A percentile compares a stretch with the other conserved stretches of the same genome.
phyloP scores from a whole-genome alignment of 78 protist genomes.

The Guillardia theta region DNA sequence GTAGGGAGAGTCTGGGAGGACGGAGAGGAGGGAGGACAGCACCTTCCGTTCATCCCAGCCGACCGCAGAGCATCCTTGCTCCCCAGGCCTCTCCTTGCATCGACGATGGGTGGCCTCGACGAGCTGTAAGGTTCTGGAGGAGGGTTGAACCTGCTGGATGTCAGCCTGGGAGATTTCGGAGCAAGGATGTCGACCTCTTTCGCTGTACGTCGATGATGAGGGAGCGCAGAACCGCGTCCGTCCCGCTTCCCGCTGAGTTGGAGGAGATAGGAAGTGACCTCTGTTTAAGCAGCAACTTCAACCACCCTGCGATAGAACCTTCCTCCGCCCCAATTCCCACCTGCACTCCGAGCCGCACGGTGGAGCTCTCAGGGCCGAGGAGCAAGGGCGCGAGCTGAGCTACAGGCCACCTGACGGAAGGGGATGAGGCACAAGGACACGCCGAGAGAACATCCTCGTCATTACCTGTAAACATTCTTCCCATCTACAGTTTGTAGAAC shows the following conservation, averaged over 20 bases:
- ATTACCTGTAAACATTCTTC: conserved; percentile 7
- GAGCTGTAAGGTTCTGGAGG: background rate
- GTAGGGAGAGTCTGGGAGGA: too few relatives aligned
- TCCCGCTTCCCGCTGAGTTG: too few relatives aligned
- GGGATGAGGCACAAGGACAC: background rate
- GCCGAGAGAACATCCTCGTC: background rate
- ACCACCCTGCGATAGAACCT: background rate
- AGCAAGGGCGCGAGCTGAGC: conserved; percentile 27
- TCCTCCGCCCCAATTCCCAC: background rate
- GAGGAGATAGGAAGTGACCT: too few relatives aligned
- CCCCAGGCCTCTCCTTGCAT: background rate
- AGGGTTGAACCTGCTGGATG: background rate
- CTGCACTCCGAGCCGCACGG: background rate
- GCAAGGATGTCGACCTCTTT: background rate
- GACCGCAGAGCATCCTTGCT: background rate
- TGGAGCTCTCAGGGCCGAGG: background rate
- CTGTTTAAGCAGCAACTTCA: too few relatives aligned
- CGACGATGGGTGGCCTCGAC: background rate
- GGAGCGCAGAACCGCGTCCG: background rate
- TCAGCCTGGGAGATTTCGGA: background rate
- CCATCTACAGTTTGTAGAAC: background rate
- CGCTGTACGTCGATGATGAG: conserved; percentile 11
- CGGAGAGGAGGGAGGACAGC: too few relatives aligned
- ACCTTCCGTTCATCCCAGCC: background rate
- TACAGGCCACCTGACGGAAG: background rate